A percentile compares a stretch with the other conserved stretches of the same genome.
phyloP scores from a whole-genome alignment of 805 yeast species.

The Metschnikowia aberdeeniae region DNA sequence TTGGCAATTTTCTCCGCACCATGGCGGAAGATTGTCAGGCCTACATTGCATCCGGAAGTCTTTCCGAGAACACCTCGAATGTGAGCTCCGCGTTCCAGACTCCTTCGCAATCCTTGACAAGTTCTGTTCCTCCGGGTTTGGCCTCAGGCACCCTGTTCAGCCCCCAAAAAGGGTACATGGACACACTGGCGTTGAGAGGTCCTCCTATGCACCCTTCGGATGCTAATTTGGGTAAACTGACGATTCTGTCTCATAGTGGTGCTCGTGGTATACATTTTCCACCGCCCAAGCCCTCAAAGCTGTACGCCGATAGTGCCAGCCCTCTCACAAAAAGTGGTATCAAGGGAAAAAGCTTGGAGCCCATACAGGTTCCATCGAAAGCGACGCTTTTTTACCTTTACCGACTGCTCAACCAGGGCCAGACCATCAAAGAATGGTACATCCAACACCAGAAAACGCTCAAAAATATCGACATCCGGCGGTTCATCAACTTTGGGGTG shows the following conservation, averaged over 20 bases:
- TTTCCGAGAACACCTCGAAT: not conserved
- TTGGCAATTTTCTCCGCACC: slow-evolving; percentile 58
- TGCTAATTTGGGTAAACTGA: not conserved
- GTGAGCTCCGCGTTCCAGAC: not conserved
- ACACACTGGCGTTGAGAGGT: slow-evolving; percentile 2
- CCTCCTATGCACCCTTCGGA: slow-evolving; percentile 4
- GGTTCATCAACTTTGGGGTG: slow-evolving; percentile 84
- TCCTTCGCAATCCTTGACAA: not conserved
- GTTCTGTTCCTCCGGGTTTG: not conserved
- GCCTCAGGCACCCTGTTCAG: not conserved
- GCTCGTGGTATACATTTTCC: not conserved
- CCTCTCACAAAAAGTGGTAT: slow-evolving; percentile 7
- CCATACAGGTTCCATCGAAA: slow-evolving; percentile 50
- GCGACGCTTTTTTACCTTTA: slow-evolving; percentile 69
- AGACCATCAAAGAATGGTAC: slow-evolving; percentile 78
- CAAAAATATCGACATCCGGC: slow-evolving; percentile 68
- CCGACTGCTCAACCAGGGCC: slow-evolving; percentile 73
- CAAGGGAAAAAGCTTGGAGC: slow-evolving; percentile 1
- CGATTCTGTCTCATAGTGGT: not conserved
- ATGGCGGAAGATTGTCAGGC: slow-evolving; percentile 83
- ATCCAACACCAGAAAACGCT: slow-evolving; percentile 56
- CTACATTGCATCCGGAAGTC: slow-evolving; percentile 53
- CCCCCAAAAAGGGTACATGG: not conserved
- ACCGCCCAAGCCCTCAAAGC: not conserved
- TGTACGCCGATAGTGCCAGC: slow-evolving; percentile 8